phyloP scores from a whole-genome alignment of 2,329 filamentous ascomycete species.

The Epichloe hybrida region DNA sequence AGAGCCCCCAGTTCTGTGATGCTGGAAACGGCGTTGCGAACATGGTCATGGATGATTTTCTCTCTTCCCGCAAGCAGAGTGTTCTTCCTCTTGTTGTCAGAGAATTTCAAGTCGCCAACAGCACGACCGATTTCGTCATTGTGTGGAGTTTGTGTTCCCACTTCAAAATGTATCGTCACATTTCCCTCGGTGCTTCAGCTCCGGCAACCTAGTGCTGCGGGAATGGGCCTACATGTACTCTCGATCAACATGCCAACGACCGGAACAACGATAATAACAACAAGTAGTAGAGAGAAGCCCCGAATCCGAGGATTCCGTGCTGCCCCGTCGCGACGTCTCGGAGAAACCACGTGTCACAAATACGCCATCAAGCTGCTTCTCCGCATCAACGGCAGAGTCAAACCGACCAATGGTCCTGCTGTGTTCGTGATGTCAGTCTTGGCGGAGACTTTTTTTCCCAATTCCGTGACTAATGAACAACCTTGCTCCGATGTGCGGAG shows the following conservation, averaged over 20 bases:
- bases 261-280: no score
- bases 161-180: background rate
- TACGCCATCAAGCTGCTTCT: background rate
- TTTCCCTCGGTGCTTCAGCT: background rate
- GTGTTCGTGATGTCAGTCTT: background rate
- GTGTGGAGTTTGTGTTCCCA: no score
- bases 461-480: background rate
- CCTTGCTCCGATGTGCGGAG: background rate
- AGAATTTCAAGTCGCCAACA: no score
- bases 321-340: no score
- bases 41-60: background rate
- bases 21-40: background rate
- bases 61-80: background rate
- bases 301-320: no score
- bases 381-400: background rate
- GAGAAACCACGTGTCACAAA: background rate
- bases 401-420: background rate
- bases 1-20: background rate
- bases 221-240: background rate
- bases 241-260: background rate
- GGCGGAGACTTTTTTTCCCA: background rate
- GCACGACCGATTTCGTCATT: no score
- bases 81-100: no score
- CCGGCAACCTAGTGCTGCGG: background rate
- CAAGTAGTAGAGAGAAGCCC: no score